Evolutionary conservation across 179 eudicot species (phyloP), one percentile per base, ranked within the genome.

Genomic region (Sideroxylon spinosum): DNA sequence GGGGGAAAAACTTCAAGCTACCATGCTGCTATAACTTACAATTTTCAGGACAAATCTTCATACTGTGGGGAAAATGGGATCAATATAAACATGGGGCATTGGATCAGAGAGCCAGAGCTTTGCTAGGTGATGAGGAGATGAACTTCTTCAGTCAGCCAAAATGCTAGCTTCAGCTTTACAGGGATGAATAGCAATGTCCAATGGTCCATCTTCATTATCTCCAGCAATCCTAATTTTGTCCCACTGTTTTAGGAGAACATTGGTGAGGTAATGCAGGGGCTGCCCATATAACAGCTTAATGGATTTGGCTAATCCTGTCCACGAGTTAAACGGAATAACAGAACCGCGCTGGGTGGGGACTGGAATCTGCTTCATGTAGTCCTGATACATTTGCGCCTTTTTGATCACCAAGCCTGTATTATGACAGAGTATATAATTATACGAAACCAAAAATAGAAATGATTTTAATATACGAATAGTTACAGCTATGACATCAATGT

Each of bases 261-360:
- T 93, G 32, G 98, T 94, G 74, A 94, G 96, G 77, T 94, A 94
- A 84, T 91, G 96, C 17, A 94, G 85, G 6, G 98, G 97, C 65
- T 94, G 97, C 48, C 81, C 86, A 37, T 94, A 94, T 69, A 92
- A 55, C 63, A 81, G 78, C 87, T 94, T 94, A 2, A 90, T 77
- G 5, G 98, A 93, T 76, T 74, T 82, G 75, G 85, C 94, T 52
- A 93, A 78, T 76, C 87, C 94, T 37, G 73, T 82, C 97, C 97
- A 94, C 9, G 97, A 88, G 74, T 76, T 87, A 71, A 83, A 93
- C 12, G 91, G 93, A 62, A 93, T 84, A 52, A 86, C 64, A 6
- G 95, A 88, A 76, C 88, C 95, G 7, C 91, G 89, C 0, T 69
- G 73, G 55, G 67, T 69, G 70, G 97, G 98, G 73, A 91, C 73